Percentiles rank a stretch among this genome's conserved stretches.
phyloP scores from a whole-genome alignment of 1,284 basidiomycete genomes.

The Amylostereum chailletii region DNA sequence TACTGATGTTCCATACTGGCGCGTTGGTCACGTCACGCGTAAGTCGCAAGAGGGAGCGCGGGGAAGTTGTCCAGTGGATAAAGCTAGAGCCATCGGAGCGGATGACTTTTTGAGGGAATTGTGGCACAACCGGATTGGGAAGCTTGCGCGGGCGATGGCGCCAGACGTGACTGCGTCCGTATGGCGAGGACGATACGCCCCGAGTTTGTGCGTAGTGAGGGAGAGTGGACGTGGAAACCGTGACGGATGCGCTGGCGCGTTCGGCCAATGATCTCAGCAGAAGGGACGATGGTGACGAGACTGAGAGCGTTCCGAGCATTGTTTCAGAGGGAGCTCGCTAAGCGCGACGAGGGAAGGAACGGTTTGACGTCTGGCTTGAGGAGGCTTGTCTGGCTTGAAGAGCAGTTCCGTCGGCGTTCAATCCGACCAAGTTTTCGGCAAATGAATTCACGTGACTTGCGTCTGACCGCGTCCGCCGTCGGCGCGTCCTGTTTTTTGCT shows the following conservation, averaged over 20 bases:
- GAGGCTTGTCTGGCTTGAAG: no score
- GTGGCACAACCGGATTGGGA: slow-evolving; percentile 75
- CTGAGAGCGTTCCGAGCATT: no score
- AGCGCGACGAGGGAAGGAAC: no score
- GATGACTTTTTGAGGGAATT: slow-evolving; percentile 76
- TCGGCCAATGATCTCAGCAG: no score
- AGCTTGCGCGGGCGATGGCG: slow-evolving; percentile 55
- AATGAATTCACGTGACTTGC: no score
- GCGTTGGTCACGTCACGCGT: slow-evolving; percentile 84
- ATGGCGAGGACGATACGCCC: slow-evolving; percentile 57
- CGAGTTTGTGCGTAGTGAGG: slow-evolving; percentile 22
- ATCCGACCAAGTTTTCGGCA: no score
- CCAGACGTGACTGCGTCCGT: slow-evolving; percentile 71
- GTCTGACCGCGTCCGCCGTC: no score
- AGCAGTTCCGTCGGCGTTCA: no score
- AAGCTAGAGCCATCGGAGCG: slow-evolving; percentile 84
- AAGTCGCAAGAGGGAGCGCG: slow-evolving; percentile 62
- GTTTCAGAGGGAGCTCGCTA: no score
- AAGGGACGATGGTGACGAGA: no score
- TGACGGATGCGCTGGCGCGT: neutral
- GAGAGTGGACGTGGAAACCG: neutral
- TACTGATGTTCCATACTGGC: slow-evolving; percentile 62
- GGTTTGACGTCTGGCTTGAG: no score
- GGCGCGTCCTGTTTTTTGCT: no score
- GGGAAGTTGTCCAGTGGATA: slow-evolving; percentile 80